Evolutionary conservation across 2,329 filamentous ascomycete genomes (phyloP).

Genomic region (Pseudogymnoascus sp.): DNA sequence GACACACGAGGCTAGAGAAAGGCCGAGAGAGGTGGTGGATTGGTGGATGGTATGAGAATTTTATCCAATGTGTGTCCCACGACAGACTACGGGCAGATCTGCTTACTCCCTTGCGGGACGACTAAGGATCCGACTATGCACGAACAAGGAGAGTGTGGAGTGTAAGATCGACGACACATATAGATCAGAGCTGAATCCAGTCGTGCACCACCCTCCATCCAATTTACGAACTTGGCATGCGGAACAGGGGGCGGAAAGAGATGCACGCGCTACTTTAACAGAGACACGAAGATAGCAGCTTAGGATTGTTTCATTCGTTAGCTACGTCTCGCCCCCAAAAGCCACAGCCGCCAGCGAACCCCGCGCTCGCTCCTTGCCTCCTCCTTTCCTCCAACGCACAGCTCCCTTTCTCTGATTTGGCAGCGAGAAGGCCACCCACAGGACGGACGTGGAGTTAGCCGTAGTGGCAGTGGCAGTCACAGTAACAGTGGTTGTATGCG

Average conservation of each 20-base stretch:
- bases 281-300: not conserved
- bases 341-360: not conserved
- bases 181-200: not conserved
- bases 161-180: not conserved
- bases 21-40: not conserved
- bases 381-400: not conserved
- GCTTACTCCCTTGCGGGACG: not conserved
- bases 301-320: not conserved
- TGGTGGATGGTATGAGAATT: not conserved
- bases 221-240: not conserved
- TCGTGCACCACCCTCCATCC: not conserved
- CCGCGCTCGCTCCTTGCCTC: not conserved
- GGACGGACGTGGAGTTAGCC: not conserved
- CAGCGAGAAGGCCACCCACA: not conserved
- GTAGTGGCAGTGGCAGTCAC: not conserved
- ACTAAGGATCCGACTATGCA: not conserved
- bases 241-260: not conserved
- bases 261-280: not conserved
- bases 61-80: not conserved
- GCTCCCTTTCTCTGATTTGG: not conserved
- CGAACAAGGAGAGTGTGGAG: not conserved
- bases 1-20: not conserved
- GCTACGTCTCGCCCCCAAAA: not conserved
- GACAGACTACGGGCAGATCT: not conserved
- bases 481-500: not conserved